Conservation (phyloP, 2,329 filamentous ascomycete genomes). For the Apiospora rasikravindrae region DNA sequence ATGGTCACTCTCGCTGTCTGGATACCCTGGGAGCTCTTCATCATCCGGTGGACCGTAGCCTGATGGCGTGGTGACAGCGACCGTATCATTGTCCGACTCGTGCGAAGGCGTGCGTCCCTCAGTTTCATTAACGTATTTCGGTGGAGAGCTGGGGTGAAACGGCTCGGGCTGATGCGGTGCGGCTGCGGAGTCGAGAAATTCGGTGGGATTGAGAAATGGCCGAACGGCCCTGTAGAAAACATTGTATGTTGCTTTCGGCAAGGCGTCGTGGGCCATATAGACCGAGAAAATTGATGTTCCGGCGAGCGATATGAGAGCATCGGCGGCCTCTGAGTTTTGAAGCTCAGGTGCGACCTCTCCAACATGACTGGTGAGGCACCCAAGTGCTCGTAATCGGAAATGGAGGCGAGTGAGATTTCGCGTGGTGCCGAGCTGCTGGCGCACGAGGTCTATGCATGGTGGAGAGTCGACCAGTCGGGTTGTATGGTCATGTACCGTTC, state of each 20-base stretch:
- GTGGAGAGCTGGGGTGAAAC: neutral
- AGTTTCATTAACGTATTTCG: neutral
- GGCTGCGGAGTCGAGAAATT: neutral
- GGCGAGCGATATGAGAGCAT: neutral
- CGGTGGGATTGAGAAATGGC: neutral
- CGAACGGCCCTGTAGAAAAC: neutral
- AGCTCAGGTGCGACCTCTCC: neutral
- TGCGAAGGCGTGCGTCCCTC: neutral
- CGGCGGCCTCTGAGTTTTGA: neutral
- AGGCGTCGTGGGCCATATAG: neutral
- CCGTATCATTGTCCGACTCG: neutral
- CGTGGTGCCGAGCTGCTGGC: neutral
- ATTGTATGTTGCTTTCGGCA: neutral
- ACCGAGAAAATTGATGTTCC: neutral
- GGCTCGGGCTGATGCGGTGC: neutral
- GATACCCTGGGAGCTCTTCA: neutral
- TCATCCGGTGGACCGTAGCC: neutral
- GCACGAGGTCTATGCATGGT: neutral
- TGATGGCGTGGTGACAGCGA: neutral
- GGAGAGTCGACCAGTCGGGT: neutral
- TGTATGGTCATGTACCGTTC: neutral
- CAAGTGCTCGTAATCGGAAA: neutral
- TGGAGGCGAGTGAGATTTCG: neutral
- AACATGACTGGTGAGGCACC: neutral
- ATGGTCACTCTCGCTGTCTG: neutral